Evolutionary conservation across 805 yeast species (phyloP), one percentile per base, ranked within the genome.

Genomic region (Saturnispora galanensis): DNA sequence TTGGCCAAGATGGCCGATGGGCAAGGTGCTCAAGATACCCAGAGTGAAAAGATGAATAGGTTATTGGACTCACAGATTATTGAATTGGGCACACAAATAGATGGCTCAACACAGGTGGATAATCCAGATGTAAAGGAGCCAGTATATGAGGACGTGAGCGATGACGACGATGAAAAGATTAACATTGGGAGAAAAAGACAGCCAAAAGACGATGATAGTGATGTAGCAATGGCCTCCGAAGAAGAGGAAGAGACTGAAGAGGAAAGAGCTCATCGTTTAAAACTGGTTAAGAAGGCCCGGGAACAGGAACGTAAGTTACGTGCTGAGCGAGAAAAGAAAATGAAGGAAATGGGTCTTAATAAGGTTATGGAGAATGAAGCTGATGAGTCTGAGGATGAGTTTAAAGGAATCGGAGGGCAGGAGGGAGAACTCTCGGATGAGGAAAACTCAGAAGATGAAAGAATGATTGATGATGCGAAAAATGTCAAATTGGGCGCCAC

Each of bases 381-480:
- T 37, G 88, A 76, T 52, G 95, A 85, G 65, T 83, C 93, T 32
- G 94, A 85, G 48, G 95, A 85, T 67, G 95, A 85, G 65, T 85
- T 87, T 84, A 74, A 74, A 41, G 94, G 93, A 3, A 54, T 82
- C 40, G 93, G 90, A 51, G 94, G 94, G 48, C 67, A 56, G 5
- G 89, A 82, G 52, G 83, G 79, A 3, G 81, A 76, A 49, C 44
- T 56, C 1, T 71, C 76, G 13, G 81, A 73, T 49, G 76, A 67
- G 36, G 81, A 79, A 42, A 77, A 84, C 57, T 76, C 85, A 21
- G 94, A 84, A 49, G 84, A 83, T 56, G 93, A 84, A 60, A 70
- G 65, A 49, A 78, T 84, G 86, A 72, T 84, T 46, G 90, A 84
- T 61, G 87, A 84, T 66, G 69, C 71, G 28, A 70, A 79, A 38